These are phyloP conservation scores for Fusarium sterilihyphosum DNA, from an alignment of 2,329 filamentous ascomycete species.

Conservation along the genomic window DNA sequence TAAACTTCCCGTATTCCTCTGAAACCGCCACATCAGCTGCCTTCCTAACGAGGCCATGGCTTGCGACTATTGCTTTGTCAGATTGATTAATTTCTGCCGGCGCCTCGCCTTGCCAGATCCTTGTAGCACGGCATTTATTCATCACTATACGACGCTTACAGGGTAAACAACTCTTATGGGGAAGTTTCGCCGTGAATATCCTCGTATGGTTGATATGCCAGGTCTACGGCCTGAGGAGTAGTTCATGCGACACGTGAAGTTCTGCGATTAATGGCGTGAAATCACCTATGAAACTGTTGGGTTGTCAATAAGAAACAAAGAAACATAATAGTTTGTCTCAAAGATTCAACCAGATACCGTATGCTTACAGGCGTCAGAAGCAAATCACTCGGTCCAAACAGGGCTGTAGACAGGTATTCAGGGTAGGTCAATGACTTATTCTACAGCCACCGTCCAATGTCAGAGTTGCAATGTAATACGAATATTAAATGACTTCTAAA, in stretches of 20 bases:
- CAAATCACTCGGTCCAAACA: neutral
- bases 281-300: neutral
- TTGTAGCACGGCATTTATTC: neutral
- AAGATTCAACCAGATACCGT: neutral
- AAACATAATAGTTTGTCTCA: neutral
- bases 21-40: slow-evolving; percentile 12
- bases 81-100: slow-evolving; percentile 10
- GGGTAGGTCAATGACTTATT: neutral
- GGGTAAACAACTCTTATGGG: neutral
- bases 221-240: neutral
- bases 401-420: neutral
- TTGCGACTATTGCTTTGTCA: slow-evolving; percentile 5
- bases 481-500: too few relatives aligned
- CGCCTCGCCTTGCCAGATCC: neutral
- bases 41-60: slow-evolving; percentile 17
- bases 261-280: neutral
- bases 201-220: neutral
- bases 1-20: neutral
- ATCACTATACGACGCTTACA: neutral
- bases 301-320: neutral
- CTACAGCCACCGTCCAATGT: neutral
- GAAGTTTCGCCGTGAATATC: neutral
- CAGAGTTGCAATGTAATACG: neutral
- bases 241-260: neutral
- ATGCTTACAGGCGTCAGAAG: neutral